Evolutionary conservation across 768 basidiomycete genomes (phyloP), one percentile per base, ranked within the genome.

Genomic region (Mycena belliarum): DNA sequence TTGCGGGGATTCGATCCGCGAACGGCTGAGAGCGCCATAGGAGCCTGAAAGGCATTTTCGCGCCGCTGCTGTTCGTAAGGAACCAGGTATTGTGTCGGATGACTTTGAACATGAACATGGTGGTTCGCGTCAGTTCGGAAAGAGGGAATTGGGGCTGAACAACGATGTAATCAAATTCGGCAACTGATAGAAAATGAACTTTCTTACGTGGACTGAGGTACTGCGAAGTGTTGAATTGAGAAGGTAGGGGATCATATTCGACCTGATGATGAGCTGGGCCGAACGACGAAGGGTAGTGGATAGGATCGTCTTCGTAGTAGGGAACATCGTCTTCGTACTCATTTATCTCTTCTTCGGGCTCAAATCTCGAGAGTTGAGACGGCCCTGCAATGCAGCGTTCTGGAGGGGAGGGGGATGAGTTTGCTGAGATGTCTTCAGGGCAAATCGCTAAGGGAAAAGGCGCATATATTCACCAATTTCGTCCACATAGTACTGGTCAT

Each of bases 391-490:
- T 52, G n/a, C 52, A 63, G 46, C 63, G 72, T 43, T 69, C 71
- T 29, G 70, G 68, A 6, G 73, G 76, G 32, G 73, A 69, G 7
- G 63, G 62, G 45, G 70, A 67, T 44, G 69, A 70, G 35, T 60
- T 28, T 3, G 32, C 55, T 45, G 37, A 15, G 23, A 1, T 11
- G 12, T 53, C 51, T 32, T 54, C 2, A 55, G 47, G n/a, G n/a
- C n/a, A n/a, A 49, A 46, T 10, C 41, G 33, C 29, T 41, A 32
- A 24, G 46, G 45, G 37, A 23, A 21, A 46, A 32, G 21, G 63
- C 68, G 73, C 76, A 76, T 73, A 73, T 69, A 76, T 25, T 56
- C 62, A 75, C 75, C 67, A 57, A 70, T 70, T 38, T 70, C 73
- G 59, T 73, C 74, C 11, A 24, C 56, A 48, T 63, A 71, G 71